Evolutionary conservation across 2,329 filamentous ascomycete species (phyloP).

Genomic region (Aspergillus ochraceoroseus): DNA sequence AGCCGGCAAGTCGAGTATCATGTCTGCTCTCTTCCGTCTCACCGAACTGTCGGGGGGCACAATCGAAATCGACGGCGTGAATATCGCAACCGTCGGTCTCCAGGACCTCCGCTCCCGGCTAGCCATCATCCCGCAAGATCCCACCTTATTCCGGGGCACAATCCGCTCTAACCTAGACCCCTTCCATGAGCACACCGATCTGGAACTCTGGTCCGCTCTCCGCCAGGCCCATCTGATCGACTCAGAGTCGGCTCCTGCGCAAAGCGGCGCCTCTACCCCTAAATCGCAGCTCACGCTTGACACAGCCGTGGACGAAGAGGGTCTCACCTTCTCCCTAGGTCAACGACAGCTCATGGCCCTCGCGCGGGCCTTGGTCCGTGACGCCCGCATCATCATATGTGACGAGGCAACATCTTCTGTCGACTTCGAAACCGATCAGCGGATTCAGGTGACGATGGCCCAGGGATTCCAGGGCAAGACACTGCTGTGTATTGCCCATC

Average conservation of each 20-base stretch:
- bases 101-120: constrained; percentile 42
- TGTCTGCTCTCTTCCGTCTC: constrained; percentile 45
- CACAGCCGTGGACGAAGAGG: constrained; percentile 82
- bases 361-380: constrained; percentile 80
- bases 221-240: constrained; percentile 46
- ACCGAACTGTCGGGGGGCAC: constrained; percentile 40
- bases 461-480: constrained; percentile 81
- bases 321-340: constrained; percentile 90
- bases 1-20: constrained; percentile 46
- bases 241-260: constrained; percentile 43
- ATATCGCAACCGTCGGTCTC: constrained; percentile 41
- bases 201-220: constrained; percentile 47
- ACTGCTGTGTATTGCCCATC: constrained; percentile 85
- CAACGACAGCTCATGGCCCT: constrained; percentile 95
- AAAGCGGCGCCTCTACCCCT: neutral
- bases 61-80: constrained; percentile 43
- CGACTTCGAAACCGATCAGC: constrained; percentile 91
- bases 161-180: constrained; percentile 46
- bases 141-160: constrained; percentile 44
- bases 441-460: constrained; percentile 87
- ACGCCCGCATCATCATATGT: constrained; percentile 87
- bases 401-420: constrained; percentile 93
- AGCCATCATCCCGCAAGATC: constrained; percentile 46
- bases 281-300: constrained; percentile 54
- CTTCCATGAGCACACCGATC: constrained; percentile 44